Conservation (phyloP, 23 red algal species). For the Gracilaria gracilis region DNA sequence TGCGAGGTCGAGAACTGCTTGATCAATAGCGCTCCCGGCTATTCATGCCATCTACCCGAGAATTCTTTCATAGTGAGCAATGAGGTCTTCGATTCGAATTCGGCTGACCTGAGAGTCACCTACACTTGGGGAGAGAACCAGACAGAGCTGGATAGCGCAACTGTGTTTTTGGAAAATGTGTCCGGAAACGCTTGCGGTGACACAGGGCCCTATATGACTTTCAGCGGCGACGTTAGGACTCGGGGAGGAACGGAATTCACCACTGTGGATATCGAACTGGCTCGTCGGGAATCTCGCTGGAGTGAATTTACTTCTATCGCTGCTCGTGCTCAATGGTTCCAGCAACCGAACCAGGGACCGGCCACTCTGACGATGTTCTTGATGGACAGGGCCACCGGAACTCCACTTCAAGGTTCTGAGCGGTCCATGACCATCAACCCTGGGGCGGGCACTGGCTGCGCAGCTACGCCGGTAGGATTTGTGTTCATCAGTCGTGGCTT, state of each 20-base stretch:
- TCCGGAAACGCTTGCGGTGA: not conserved
- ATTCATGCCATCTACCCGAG: not conserved
- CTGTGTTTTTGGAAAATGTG: not conserved
- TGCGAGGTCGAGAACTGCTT: not conserved
- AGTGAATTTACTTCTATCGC: not conserved
- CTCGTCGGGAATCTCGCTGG: not conserved
- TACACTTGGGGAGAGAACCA: not conserved
- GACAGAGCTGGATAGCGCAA: not conserved
- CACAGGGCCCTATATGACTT: not conserved
- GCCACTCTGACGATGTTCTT: not conserved
- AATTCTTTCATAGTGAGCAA: slow-evolving; percentile 16
- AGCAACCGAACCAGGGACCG: not conserved
- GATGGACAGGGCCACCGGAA: not conserved
- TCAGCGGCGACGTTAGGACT: not conserved
- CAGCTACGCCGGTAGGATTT: not conserved
- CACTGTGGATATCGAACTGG: not conserved
- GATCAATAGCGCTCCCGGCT: not conserved
- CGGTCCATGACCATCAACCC: not conserved
- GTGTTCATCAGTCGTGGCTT: not conserved
- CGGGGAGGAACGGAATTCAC: not conserved
- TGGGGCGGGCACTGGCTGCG: not conserved
- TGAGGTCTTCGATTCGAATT: not conserved
- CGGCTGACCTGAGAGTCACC: not conserved
- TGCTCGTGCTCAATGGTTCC: not conserved
- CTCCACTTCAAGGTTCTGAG: not conserved